A percentile compares a stretch with the other conserved stretches of the same genome.
Conservation (phyloP, 2,329 filamentous ascomycete genomes). For the Fusarium goolgardi region DNA sequence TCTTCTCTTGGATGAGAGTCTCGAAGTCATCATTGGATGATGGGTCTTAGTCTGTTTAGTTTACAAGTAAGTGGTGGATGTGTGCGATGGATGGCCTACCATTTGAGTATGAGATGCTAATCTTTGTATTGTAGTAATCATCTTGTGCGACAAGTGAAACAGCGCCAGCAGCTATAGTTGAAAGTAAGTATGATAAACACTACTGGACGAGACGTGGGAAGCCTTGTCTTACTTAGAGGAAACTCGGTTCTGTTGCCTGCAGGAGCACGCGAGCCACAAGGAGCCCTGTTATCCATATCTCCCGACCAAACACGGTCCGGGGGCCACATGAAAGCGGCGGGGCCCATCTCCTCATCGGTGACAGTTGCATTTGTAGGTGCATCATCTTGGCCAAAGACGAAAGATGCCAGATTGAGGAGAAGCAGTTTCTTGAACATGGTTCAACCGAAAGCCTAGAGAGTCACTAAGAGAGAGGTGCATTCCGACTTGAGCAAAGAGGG, state of each 20-base stretch:
- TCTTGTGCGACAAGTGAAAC: constrained; percentile 68
- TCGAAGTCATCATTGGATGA: constrained; percentile 55
- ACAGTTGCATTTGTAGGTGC: constrained; percentile 26
- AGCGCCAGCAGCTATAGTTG: constrained; percentile 60
- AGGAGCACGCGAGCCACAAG: constrained; percentile 65
- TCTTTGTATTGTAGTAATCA: constrained; percentile 65
- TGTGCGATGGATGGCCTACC: constrained; percentile 48
- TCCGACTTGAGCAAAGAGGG: neutral
- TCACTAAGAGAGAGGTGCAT: neutral
- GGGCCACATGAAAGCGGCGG: constrained; percentile 71
- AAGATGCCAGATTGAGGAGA: constrained; percentile 20
- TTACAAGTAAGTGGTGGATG: neutral
- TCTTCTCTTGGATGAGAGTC: constrained; percentile 52
- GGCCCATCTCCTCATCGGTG: constrained; percentile 57
- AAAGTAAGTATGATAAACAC: neutral
- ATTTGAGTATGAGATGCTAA: constrained; percentile 64
- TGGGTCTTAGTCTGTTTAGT: constrained; percentile 50
- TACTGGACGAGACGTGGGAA: too few species aligned
- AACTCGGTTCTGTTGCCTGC: constrained; percentile 65
- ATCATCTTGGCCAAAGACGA: constrained; percentile 22
- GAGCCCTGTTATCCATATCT: constrained; percentile 65
- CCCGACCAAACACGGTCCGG: constrained; percentile 66
- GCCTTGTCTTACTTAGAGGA: constrained; percentile 58
- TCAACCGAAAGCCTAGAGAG: rapidly evolving
- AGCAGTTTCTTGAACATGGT: constrained; percentile 29